Base-by-base conservation (phyloP, 177 flowering plant species). In the Tripterygium wilfordii region DNA sequence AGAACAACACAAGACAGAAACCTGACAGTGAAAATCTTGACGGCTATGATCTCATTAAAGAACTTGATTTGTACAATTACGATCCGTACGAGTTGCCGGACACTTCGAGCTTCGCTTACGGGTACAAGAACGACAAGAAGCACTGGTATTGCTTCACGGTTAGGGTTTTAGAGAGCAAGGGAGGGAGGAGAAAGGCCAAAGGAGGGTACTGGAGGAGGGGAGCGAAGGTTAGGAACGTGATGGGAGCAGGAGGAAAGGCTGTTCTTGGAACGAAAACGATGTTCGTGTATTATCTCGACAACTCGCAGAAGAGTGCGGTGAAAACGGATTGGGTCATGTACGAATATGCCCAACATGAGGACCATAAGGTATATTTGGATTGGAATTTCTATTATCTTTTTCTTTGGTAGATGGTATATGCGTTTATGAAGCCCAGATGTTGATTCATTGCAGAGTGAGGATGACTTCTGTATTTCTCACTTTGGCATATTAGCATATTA, bases 311-410 rank as follows among this genome's bases (percentile, higher is more conserved):
- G 26, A 49, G 1, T 14, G 68, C 62, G 0, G 49, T 54, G 28
- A 68, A 49, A 71, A 80, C 86, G 22, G 57, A 72, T 53, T 80
- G 84, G 84, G 22, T 72, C 13, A 57, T 83, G 81, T 56, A 72
- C 18, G 81, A 80, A 67, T 78, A 83, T 54, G 64, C 78, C 3
- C 74, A 68, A 1, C 38, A 45, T 33, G 68, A 70, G 48, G 59
- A 52, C 30, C 28, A 21, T 15, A 40, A 68, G 85, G 88, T 77
- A 66, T 23, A 9, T 32, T 32, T 56, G 4, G 3, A 5, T 10
- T 27, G 27, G 6, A 3, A 18, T 28, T 9, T 7, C 16, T 36
- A 1, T 18, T 28, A 13, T 33, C 24, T 8, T 16, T 24, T 33
- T 9, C 3, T 23, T 16, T 16, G 12, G 44, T 22, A 0, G 3